Evolutionary conservation across 2,329 filamentous ascomycete species (phyloP), one percentile per base, ranked within the genome.

Genomic region (Pseudogymnoascus pannorum): DNA sequence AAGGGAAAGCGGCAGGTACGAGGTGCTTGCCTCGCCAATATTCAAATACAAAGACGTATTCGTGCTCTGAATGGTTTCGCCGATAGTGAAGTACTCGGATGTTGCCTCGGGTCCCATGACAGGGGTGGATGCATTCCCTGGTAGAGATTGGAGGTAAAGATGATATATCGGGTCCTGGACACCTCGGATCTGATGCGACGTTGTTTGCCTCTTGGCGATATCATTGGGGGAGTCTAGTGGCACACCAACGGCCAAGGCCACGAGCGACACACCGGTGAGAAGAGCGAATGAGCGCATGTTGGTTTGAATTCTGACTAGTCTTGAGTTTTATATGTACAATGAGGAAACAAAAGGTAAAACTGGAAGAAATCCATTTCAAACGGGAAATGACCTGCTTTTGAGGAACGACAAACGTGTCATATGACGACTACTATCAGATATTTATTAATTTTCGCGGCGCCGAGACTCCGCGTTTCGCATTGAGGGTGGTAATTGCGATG

Each of bases 1-100:
- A 64, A 82, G 79, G 5, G 72, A 74, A 31, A 83, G 71, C n/a
- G 78, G 77, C 70, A 82, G 81, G 70, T 81, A 83, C 51, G 77
- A 80, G 26, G 78, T 78, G 58, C 68, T 72, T 59, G 76, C 76
- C 24, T 67, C 71, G 38, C 74, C 73, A 31, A 82, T 75, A 65
- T 81, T 81, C 51, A 83, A 72, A 66, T 77, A 82, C 60, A 73
- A 63, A 61, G 72, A 75, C 31, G 78, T 78, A 64, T 79, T 81
- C 63, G 74, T 74, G 66, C 75, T 78, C 72, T 78, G 76, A 65
- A 82, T 81, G 20, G 77, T 77, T 11, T 73, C 72, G 22, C 69
- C 76, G 66, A 83, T 80, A 63, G 75, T 75, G 69, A 81, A 82
- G 63, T 75, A 77, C 65, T 81, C 78, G 64, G 75, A 75, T 31